Conservation (phyloP, 2,329 filamentous ascomycete species). For the Dothideomycetidae sp. region DNA sequence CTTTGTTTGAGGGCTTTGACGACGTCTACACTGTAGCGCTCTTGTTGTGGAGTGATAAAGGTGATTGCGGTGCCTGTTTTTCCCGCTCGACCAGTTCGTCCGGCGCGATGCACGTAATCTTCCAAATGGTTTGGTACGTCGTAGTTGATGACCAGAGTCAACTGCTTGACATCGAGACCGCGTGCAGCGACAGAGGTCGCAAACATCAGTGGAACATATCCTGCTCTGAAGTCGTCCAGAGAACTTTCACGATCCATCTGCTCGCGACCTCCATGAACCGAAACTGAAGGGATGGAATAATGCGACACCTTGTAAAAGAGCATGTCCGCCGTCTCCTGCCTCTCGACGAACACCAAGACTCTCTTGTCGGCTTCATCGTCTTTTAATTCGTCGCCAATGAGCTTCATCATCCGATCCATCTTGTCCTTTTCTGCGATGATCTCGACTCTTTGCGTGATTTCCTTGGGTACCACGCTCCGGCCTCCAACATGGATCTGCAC, state of each 20-base stretch:
- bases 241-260: slow-evolving; percentile 87
- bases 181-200: slow-evolving; percentile 92
- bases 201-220: slow-evolving; percentile 76
- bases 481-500: slow-evolving; percentile 89
- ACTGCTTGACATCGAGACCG: slow-evolving; percentile 86
- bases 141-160: slow-evolving; percentile 92
- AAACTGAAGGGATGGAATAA: slow-evolving; percentile 82
- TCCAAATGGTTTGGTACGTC: slow-evolving; percentile 89
- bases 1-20: slow-evolving; percentile 87
- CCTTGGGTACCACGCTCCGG: slow-evolving; percentile 51
- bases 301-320: slow-evolving; percentile 59
- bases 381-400: slow-evolving; percentile 76
- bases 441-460: slow-evolving; percentile 85
- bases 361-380: slow-evolving; percentile 82
- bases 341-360: slow-evolving; percentile 49
- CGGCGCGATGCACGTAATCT: slow-evolving; percentile 90
- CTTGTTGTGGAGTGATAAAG: slow-evolving; percentile 81
- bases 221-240: slow-evolving; percentile 85
- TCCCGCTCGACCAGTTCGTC: slow-evolving; percentile 84
- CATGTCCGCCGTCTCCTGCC: slow-evolving; percentile 23
- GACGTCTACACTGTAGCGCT: slow-evolving; percentile 77
- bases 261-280: slow-evolving; percentile 86
- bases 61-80: slow-evolving; percentile 92
- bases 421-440: slow-evolving; percentile 71
- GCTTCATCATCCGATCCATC: slow-evolving; percentile 67